A percentile compares a stretch with the other conserved stretches of the same genome.
Conservation (phyloP, 441 rosid genomes). For the Manihot esculenta region DNA sequence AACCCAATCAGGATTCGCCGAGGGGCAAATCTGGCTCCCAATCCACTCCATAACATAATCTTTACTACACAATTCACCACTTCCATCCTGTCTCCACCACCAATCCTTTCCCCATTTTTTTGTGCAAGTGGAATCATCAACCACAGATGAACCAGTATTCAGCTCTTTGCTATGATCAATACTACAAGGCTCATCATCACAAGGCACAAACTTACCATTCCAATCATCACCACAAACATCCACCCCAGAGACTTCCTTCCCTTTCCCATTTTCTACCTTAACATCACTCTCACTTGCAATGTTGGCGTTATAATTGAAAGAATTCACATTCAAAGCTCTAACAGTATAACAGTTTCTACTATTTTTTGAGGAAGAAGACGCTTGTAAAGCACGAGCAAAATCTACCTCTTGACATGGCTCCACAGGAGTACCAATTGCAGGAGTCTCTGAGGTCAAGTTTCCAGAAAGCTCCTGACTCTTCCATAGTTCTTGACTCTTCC, state of each 20-base stretch:
- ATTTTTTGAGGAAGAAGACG: constrained; percentile 82
- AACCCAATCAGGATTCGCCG: constrained; percentile 75
- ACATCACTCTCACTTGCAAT: constrained; percentile 44
- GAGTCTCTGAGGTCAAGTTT: constrained; percentile 57
- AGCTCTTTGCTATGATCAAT: constrained; percentile 60
- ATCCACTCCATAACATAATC: constrained; percentile 99
- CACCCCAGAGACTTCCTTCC: constrained; percentile 61
- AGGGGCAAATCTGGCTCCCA: constrained; percentile 85
- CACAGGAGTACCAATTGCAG: constrained; percentile 60
- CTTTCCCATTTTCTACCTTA: constrained; percentile 48
- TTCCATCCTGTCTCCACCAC: constrained; percentile 99
- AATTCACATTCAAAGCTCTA: constrained; percentile 51
- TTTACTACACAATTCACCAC: constrained; percentile 86
- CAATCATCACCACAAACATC: constrained; percentile 59
- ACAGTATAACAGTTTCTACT: constrained; percentile 56
- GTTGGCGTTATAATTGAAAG: constrained; percentile 42
- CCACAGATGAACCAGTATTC: constrained; percentile 39
- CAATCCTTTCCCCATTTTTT: constrained; percentile 98
- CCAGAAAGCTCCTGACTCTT: constrained; percentile 66
- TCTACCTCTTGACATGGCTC: constrained; percentile 75
- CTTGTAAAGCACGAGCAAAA: constrained; percentile 91
- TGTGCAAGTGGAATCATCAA: constrained; percentile 38
- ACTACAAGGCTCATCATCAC: constrained; percentile 49
- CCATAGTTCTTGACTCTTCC: constrained; percentile 69
- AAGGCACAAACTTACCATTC: constrained; percentile 55